phyloP scores from a whole-genome alignment of 225 moss, liverwort and hornwort species.

The Bryum argenteum region DNA sequence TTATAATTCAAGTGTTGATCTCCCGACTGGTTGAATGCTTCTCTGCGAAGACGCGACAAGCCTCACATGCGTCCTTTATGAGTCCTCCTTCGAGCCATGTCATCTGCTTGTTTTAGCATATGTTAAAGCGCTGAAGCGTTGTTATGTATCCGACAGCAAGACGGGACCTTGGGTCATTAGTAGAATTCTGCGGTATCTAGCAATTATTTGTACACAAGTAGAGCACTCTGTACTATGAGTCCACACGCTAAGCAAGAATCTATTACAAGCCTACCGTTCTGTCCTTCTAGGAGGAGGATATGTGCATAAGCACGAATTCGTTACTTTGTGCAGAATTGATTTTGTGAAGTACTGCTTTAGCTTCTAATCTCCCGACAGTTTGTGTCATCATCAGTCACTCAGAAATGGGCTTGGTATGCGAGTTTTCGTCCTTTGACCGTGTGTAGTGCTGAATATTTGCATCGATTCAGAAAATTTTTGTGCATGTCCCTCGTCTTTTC shows the following conservation, averaged over 20 bases:
- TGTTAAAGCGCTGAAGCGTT: background rate
- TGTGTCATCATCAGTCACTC: constrained; percentile 3
- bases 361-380: constrained; percentile 11
- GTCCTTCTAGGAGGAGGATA: constrained; percentile 1
- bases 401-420: constrained; percentile 13
- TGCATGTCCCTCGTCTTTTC: constrained; percentile 3
- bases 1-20: background rate
- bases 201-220: background rate
- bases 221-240: constrained; percentile 4
- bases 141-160: constrained; percentile 3
- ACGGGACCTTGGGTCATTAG: background rate
- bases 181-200: background rate
- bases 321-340: constrained; percentile 4
- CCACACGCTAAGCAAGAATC: constrained; percentile 4
- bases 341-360: constrained; percentile 12
- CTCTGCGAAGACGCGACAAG: constrained; percentile 10
- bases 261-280: constrained; percentile 11
- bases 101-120: background rate
- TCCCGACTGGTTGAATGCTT: constrained; percentile 5
- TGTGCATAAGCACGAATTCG: constrained; percentile 1
- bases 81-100: background rate
- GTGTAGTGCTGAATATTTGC: background rate
- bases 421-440: constrained; percentile 18
- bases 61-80: constrained; percentile 11
- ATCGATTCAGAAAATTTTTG: background rate